phyloP scores from a whole-genome alignment of 2,329 filamentous ascomycete species.

The Calycina marina region DNA sequence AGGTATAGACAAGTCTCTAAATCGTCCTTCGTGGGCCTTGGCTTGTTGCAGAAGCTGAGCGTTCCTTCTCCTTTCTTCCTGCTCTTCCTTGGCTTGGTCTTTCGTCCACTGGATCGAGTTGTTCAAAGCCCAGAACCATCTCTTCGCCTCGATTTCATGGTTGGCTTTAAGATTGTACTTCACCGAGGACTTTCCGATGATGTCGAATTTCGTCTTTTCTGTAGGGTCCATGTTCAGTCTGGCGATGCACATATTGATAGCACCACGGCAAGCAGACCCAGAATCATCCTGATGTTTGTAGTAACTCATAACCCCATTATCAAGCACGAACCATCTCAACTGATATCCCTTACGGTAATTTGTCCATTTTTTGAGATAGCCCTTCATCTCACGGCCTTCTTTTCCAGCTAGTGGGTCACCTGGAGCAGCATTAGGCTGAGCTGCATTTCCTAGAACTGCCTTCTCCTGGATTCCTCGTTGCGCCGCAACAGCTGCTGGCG shows the following conservation, averaged over 20 bases:
- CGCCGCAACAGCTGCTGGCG: slow-evolving; percentile 83
- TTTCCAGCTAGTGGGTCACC: slow-evolving; percentile 56
- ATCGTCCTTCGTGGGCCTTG: slow-evolving; percentile 47
- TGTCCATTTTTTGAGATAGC: slow-evolving; percentile 98
- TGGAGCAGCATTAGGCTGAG: slow-evolving; percentile 34
- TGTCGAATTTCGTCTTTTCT: slow-evolving; percentile 96
- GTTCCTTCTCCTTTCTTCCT: slow-evolving; percentile 58
- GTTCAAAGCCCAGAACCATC: slow-evolving; percentile 98
- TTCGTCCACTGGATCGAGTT: slow-evolving; percentile 98
- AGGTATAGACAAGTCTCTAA: slow-evolving; percentile 11
- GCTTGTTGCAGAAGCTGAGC: slow-evolving; percentile 65
- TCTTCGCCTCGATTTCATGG: slow-evolving; percentile 93
- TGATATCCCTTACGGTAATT: slow-evolving; percentile 98
- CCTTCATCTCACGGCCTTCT: slow-evolving; percentile 93
- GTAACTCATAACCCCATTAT: slow-evolving; percentile 94
- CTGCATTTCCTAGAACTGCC: slow-evolving; percentile 71
- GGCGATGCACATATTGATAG: slow-evolving; percentile 98
- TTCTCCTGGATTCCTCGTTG: slow-evolving; percentile 95
- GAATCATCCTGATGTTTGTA: slow-evolving; percentile 99
- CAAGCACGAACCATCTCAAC: slow-evolving; percentile 90
- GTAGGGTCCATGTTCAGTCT: slow-evolving; percentile 90
- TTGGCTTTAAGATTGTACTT: slow-evolving; percentile 98
- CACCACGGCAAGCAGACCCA: slow-evolving; percentile 87
- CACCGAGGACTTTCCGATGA: slow-evolving; percentile 93
- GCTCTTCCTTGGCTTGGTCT: slow-evolving; percentile 87